These are phyloP conservation scores for Pilatotrama ljubarskyi DNA, from an alignment of 768 basidiomycete genomes.

Conservation along the genomic window DNA sequence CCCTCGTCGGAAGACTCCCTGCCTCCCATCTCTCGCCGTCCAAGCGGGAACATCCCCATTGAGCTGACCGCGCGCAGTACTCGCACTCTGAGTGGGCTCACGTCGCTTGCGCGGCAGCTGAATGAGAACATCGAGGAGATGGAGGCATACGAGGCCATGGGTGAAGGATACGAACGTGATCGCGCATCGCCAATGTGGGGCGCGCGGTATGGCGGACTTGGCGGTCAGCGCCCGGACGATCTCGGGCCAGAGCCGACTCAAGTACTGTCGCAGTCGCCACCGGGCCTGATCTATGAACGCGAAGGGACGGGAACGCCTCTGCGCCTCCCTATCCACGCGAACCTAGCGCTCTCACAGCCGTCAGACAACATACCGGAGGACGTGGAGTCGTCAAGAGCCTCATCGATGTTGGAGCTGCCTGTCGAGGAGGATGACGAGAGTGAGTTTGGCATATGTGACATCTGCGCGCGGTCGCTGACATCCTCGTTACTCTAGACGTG, in stretches of 20 bases:
- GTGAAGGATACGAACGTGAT: conserved; percentile 21
- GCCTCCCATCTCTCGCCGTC: conserved; percentile 23
- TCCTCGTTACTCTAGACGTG: conserved; percentile 38
- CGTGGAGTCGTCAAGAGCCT: conserved; percentile 36
- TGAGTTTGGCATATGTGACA: conserved; percentile 32
- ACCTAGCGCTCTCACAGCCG: conserved; percentile 26
- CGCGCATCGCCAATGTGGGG: conserved; percentile 13
- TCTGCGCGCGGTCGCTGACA: conserved; percentile 4
- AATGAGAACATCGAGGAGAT: conserved; percentile 38
- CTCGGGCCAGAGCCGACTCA: conserved; percentile 21
- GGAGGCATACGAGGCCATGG: conserved; percentile 20
- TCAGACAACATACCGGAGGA: conserved; percentile 37
- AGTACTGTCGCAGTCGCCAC: conserved; percentile 23
- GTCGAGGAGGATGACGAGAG: conserved; percentile 42
- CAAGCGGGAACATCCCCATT: conserved; percentile 30
- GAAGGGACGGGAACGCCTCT: conserved; percentile 25
- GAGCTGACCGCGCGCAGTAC: conserved; percentile 33
- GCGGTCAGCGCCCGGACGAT: conserved; percentile 22
- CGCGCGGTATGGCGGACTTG: conserved; percentile 22
- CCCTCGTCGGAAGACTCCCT: conserved; percentile 13
- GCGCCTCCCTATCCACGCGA: conserved; percentile 31
- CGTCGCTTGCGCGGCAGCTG: conserved; percentile 41
- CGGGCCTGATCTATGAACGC: conserved; percentile 8
- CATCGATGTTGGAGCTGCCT: conserved; percentile 34
- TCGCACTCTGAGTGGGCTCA: conserved; percentile 37